Percentiles rank a stretch among this genome's conserved stretches.
These are phyloP conservation scores for Chlorella sp. DNA, from an alignment of 139 green algal genomes.

Conservation along the genomic window DNA sequence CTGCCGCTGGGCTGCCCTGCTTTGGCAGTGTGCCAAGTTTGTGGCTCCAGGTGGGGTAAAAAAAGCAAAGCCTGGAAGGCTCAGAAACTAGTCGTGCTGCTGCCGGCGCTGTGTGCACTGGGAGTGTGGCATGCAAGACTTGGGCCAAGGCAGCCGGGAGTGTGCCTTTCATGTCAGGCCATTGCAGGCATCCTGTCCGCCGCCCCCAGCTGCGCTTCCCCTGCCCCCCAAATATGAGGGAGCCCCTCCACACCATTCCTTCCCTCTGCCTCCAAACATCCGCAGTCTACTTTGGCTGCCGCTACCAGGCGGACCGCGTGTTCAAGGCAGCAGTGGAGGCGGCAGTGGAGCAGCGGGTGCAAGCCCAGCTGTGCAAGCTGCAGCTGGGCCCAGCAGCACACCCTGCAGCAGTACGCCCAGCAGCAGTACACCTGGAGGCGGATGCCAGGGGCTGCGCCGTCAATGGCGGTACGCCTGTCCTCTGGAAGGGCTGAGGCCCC, in stretches of 20 bases:
- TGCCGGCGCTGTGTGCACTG: too few relatives aligned
- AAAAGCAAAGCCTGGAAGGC: too few relatives aligned
- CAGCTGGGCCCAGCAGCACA: not conserved
- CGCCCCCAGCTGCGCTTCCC: not conserved
- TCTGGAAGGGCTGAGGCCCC: too few relatives aligned
- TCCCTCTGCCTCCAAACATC: not conserved
- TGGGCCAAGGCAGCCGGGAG: not conserved
- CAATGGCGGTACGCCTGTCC: too few relatives aligned
- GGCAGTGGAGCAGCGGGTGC: not conserved
- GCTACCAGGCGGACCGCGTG: not conserved
- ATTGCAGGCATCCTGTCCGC: not conserved
- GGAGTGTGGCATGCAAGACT: not conserved
- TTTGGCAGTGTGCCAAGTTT: constrained; percentile 50
- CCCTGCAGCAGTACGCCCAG: too few relatives aligned
- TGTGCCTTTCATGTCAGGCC: too few relatives aligned
- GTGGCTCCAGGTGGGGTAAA: not conserved
- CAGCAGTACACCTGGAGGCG: too few relatives aligned
- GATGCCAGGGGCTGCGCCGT: too few relatives aligned
- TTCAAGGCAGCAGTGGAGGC: not conserved
- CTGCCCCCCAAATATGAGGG: not conserved
- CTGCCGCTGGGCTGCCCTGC: constrained; percentile 33
- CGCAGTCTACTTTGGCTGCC: constrained; percentile 18
- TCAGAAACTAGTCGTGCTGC: too few relatives aligned
- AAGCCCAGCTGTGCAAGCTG: not conserved
- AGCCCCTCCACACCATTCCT: too few relatives aligned